Evolutionary conservation across 768 basidiomycete genomes (phyloP).

Genomic region (Suillus bovinus): DNA sequence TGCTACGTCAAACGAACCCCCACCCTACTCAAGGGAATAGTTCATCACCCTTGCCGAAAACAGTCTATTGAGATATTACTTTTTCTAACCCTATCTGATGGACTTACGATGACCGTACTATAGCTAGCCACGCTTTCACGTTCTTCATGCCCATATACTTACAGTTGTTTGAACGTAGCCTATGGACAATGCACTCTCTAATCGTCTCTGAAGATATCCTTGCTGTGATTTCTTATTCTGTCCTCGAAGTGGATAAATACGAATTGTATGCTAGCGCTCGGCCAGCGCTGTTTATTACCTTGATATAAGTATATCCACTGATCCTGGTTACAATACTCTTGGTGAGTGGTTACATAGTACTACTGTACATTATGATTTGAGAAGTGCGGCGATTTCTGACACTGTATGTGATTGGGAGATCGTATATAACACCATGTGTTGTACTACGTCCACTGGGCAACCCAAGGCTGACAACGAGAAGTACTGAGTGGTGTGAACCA

Average conservation of each 20-base stretch:
- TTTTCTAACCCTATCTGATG: neutral
- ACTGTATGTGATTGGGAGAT: neutral
- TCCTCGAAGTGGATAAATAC: neutral
- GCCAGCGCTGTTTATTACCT: neutral
- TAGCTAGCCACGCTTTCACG: conserved; percentile 8
- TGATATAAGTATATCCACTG: neutral
- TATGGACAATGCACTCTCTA: conserved; percentile 19
- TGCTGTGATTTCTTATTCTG: neutral
- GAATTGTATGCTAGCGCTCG: neutral
- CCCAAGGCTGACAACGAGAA: neutral
- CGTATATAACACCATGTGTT: neutral
- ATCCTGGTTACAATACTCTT: neutral
- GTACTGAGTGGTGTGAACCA: neutral
- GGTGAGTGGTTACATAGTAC: neutral
- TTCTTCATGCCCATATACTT: conserved; percentile 11
- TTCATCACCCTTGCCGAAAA: neutral
- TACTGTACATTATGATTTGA: neutral
- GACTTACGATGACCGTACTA: conserved; percentile 13
- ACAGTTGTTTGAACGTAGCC: conserved; percentile 13
- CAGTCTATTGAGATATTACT: neutral
- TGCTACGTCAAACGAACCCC: conserved; percentile 15
- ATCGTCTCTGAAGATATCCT: conserved; percentile 6
- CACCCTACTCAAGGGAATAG: conserved; percentile 23
- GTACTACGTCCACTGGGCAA: conserved; percentile 4
- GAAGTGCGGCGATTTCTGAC: neutral